These are phyloP conservation scores for Colletotrichum sp. DNA, from an alignment of 2,329 filamentous ascomycete genomes.

Conservation along the genomic window DNA sequence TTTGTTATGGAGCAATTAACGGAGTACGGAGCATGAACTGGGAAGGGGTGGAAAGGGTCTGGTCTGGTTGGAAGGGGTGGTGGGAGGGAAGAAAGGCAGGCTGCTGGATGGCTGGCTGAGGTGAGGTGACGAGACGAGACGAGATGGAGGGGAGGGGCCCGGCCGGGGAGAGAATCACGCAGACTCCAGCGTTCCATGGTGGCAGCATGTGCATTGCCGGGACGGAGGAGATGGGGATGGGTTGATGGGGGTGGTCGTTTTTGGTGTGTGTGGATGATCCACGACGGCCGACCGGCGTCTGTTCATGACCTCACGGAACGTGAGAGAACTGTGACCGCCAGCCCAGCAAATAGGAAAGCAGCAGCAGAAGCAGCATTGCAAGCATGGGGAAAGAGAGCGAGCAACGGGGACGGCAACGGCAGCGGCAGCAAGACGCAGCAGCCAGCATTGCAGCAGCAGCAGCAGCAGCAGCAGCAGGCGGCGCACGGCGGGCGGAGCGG, in stretches of 20 bases:
- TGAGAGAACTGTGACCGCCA: not conserved
- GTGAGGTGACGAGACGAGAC: constrained; percentile 7
- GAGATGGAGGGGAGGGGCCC: not conserved
- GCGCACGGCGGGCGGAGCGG: not conserved
- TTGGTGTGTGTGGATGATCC: not conserved
- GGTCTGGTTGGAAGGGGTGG: not conserved
- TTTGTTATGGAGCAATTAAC: not conserved
- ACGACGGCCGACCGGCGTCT: not conserved
- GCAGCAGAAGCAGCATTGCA: not conserved
- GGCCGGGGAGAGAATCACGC: constrained; percentile 4
- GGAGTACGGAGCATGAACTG: not conserved
- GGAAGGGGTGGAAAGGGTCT: not conserved
- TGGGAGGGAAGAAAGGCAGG: not conserved
- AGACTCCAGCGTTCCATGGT: constrained; percentile 14
- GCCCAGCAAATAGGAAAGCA: not conserved
- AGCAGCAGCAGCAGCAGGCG: not conserved
- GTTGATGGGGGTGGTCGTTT: not conserved
- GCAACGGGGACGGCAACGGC: not conserved
- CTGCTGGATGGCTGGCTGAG: constrained; percentile 6
- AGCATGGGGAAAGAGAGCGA: not conserved
- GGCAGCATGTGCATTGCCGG: constrained; percentile 18
- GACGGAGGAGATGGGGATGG: not conserved
- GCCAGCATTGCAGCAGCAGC: not conserved
- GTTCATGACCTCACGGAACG: constrained; percentile 1
- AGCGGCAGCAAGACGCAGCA: not conserved